phyloP scores from a whole-genome alignment of 1,284 basidiomycete genomes.

The Irpex sp. region DNA sequence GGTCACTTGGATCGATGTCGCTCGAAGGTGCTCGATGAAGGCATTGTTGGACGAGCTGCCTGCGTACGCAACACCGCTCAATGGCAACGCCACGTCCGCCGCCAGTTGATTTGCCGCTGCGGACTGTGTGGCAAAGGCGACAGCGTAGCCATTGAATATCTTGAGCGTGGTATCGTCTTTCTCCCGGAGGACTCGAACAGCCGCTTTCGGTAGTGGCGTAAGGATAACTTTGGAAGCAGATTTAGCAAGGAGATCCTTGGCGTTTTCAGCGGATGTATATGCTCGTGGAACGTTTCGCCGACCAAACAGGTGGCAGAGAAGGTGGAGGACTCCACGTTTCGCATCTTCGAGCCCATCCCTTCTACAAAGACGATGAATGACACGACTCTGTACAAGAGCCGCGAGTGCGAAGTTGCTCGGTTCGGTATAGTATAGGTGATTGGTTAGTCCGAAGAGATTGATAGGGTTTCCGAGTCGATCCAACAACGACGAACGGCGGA shows the following conservation, averaged over 20 bases:
- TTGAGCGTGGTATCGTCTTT: slow-evolving; percentile 50
- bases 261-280: slow-evolving; percentile 34
- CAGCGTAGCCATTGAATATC: slow-evolving; percentile 53
- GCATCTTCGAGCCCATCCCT: slow-evolving; percentile 36
- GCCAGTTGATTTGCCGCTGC: slow-evolving; percentile 28
- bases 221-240: slow-evolving; percentile 58
- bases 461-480: slow-evolving; percentile 50
- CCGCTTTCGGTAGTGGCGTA: slow-evolving; percentile 41
- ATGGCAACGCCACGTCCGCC: slow-evolving; percentile 40
- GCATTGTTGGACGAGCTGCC: slow-evolving; percentile 12
- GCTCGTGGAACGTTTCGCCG: slow-evolving; percentile 47
- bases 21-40: slow-evolving; percentile 33
- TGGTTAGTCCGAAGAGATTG: slow-evolving; percentile 53
- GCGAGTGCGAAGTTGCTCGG: slow-evolving; percentile 68
- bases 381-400: slow-evolving; percentile 51
- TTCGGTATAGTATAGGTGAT: slow-evolving; percentile 63
- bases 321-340: slow-evolving; percentile 45
- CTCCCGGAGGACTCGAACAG: slow-evolving; percentile 35
- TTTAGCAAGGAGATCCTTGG: slow-evolving; percentile 35
- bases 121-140: slow-evolving; percentile 41
- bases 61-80: slow-evolving; percentile 33
- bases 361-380: slow-evolving; percentile 53
- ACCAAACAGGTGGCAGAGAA: slow-evolving; percentile 60
- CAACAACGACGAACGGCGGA: slow-evolving; percentile 53
- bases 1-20: slow-evolving; percentile 33